phyloP scores from a whole-genome alignment of 1,284 basidiomycete species.

The Spongispora temasekensis region DNA sequence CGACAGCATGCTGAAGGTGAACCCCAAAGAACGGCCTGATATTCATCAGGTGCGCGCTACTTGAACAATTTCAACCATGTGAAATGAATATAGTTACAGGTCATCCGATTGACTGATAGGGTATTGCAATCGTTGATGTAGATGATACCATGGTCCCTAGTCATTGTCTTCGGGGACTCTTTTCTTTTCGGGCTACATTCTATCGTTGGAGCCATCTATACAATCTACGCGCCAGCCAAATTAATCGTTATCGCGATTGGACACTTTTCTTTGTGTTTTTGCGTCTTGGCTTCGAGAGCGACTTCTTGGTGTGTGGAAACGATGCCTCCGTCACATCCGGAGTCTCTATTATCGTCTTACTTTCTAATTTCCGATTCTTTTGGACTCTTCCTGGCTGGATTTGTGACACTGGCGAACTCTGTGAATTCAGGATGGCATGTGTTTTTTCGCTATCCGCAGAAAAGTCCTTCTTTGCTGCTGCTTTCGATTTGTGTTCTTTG shows the following conservation, averaged over 20 bases:
- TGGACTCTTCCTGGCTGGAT: slow-evolving; percentile 1
- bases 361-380: slow-evolving; percentile 21
- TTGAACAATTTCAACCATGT: background rate
- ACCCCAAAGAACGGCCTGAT: slow-evolving; percentile 79
- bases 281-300: background rate
- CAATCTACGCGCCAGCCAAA: slow-evolving; percentile 6
- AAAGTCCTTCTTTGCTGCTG: slow-evolving; percentile 23
- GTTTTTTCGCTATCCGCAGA: background rate
- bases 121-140: slow-evolving; percentile 61
- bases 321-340: slow-evolving; percentile 3
- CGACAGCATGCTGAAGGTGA: slow-evolving; percentile 79
- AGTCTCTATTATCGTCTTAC: background rate
- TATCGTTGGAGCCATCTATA: slow-evolving; percentile 10
- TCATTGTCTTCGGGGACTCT: slow-evolving; percentile 5
- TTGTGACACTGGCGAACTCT: slow-evolving; percentile 2
- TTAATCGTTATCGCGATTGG: slow-evolving; percentile 8
- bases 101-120: slow-evolving; percentile 68
- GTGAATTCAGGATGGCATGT: background rate
- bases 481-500: slow-evolving; percentile 37
- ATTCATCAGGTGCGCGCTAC: slow-evolving; percentile 70
- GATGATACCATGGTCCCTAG: slow-evolving; percentile 10
- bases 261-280: slow-evolving; percentile 3
- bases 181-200: slow-evolving; percentile 9
- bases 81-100: slow-evolving; percentile 44
- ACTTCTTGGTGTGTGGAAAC: slow-evolving; percentile 7